Evolutionary conservation across 805 yeast species (phyloP).

Genomic region (Saturnispora serradocipensis): DNA sequence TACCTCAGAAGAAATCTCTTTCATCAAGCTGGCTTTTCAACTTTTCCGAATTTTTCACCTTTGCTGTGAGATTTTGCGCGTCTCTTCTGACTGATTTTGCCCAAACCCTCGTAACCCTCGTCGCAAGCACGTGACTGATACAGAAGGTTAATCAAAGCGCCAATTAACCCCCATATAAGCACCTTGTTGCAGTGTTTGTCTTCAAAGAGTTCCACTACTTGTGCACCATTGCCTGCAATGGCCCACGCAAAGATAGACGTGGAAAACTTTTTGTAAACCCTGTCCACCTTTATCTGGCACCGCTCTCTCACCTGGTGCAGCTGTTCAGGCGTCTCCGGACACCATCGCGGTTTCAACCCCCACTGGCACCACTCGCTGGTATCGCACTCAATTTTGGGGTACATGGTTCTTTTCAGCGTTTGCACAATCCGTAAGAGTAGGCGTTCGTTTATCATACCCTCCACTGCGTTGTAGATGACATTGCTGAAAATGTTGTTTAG

Average conservation of each 20-base stretch:
- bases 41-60: not conserved
- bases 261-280: not conserved
- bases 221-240: not conserved
- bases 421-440: constrained; percentile 43
- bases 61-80: not conserved
- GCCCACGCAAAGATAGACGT: not conserved
- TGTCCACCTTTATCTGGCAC: not conserved
- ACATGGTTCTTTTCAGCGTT: constrained; percentile 33
- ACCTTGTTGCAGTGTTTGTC: not conserved
- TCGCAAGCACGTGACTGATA: constrained; percentile 5
- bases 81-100: not conserved
- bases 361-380: not conserved
- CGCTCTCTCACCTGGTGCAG: not conserved
- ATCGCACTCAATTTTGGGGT: not conserved
- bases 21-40: not conserved
- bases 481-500: constrained; percentile 14
- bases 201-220: not conserved
- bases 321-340: not conserved
- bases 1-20: constrained; percentile 12
- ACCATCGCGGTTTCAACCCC: constrained; percentile 7
- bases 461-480: constrained; percentile 7
- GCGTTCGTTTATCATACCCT: constrained; percentile 57
- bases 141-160: not conserved
- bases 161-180: not conserved
- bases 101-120: constrained; percentile 4